Conservation (phyloP, 2,329 filamentous ascomycete genomes). For the Aspergillus luchuensis region DNA sequence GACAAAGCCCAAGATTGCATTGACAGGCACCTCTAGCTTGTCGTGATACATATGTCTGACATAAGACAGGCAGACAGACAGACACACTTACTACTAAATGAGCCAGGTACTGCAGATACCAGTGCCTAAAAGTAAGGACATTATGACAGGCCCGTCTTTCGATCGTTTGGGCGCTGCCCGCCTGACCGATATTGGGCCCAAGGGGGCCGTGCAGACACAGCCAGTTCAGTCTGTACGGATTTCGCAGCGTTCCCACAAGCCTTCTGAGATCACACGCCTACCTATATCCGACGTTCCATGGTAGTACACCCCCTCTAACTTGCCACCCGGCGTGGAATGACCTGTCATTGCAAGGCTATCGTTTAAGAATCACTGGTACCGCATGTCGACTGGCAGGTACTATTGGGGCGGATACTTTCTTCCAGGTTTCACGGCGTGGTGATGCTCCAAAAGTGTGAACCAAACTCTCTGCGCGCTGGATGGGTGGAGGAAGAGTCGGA, state of each 20-base stretch:
- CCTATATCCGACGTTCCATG: neutral
- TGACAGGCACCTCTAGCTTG: neutral
- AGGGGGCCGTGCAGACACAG: neutral
- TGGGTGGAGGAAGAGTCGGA: neutral
- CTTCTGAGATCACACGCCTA: conserved; percentile 1
- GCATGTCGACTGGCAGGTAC: neutral
- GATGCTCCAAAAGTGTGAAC: neutral
- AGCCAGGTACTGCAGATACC: neutral
- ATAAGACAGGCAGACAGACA: neutral
- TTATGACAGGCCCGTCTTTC: neutral
- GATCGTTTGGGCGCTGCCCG: neutral
- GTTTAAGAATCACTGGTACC: neutral
- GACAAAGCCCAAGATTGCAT: neutral
- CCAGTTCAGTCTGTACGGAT: neutral
- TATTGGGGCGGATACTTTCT: neutral
- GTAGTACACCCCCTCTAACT: neutral
- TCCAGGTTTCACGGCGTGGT: neutral
- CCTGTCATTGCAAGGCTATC: neutral
- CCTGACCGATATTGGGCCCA: conserved; percentile 4
- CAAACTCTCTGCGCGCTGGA: neutral
- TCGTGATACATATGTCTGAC: neutral
- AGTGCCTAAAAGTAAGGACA: conserved; percentile 1
- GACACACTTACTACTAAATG: neutral
- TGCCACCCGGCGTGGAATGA: neutral
- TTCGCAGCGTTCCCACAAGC: neutral